phyloP scores from a whole-genome alignment of 2,329 filamentous ascomycete genomes.

The Aspergillus amoenus region DNA sequence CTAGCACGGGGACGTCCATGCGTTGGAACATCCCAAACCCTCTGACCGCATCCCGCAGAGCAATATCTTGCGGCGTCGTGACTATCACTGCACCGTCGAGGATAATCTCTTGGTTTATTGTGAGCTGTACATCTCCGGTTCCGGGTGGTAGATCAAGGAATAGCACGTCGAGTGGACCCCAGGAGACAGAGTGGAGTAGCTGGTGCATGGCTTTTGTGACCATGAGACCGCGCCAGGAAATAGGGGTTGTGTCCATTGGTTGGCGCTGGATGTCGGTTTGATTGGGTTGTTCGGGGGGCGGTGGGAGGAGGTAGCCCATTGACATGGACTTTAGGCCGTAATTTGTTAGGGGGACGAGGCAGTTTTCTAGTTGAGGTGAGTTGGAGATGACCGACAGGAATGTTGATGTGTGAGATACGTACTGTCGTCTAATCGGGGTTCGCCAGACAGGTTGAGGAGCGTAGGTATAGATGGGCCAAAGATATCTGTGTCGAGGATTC shows the following conservation, averaged over 20 bases:
- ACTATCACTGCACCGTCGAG: slow-evolving; percentile 82
- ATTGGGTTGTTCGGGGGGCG: slow-evolving; percentile 6
- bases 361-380: slow-evolving; percentile 31
- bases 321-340: slow-evolving; percentile 99
- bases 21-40: slow-evolving; percentile 92
- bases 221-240: slow-evolving; percentile 96
- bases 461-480: slow-evolving; percentile 95
- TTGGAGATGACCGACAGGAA: neutral
- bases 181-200: slow-evolving; percentile 90
- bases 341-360: slow-evolving; percentile 82
- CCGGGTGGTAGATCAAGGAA: slow-evolving; percentile 91
- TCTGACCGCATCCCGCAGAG: slow-evolving; percentile 86
- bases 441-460: slow-evolving; percentile 75
- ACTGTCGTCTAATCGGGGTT: slow-evolving; percentile 74
- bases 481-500: slow-evolving; percentile 93
- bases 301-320: slow-evolving; percentile 62
- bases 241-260: slow-evolving; percentile 60
- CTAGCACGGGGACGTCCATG: slow-evolving; percentile 73
- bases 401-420: slow-evolving; percentile 33
- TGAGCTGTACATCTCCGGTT: slow-evolving; percentile 92
- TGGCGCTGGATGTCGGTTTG: slow-evolving; percentile 30
- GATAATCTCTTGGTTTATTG: slow-evolving; percentile 92
- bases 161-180: slow-evolving; percentile 83
- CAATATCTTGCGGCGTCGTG: slow-evolving; percentile 90
- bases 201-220: slow-evolving; percentile 97